Evolutionary conservation across 805 yeast genomes (phyloP).

Genomic region (Hanseniaspora clermontiae): DNA sequence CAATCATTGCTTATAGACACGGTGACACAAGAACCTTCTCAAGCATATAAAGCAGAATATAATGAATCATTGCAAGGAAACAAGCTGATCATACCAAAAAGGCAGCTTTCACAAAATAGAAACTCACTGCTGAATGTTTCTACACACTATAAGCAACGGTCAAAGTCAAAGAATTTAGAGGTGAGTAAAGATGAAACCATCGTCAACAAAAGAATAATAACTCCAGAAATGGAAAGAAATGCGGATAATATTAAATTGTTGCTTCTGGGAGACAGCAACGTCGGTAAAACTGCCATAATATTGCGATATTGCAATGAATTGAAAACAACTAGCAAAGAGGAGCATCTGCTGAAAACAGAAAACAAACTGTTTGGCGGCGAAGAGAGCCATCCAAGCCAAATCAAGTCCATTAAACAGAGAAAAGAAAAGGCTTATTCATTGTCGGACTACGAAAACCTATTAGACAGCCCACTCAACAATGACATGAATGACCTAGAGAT

Average conservation of each 20-base stretch:
- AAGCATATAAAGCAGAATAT: slow-evolving; percentile 3
- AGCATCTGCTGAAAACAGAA: slow-evolving; percentile 2
- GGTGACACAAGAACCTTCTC: slow-evolving; percentile 5
- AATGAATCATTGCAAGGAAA: background rate
- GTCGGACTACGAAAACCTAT: slow-evolving; percentile 26
- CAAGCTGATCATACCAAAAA: slow-evolving; percentile 1
- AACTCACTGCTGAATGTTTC: slow-evolving; percentile 6
- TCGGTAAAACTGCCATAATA: slow-evolving; percentile 38
- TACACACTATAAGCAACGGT: slow-evolving; percentile 4
- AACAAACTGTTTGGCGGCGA: slow-evolving; percentile 1
- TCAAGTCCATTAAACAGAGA: background rate
- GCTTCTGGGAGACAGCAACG: slow-evolving; percentile 36
- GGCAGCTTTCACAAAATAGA: slow-evolving; percentile 11
- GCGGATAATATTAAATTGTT: slow-evolving; percentile 27
- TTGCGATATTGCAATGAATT: slow-evolving; percentile 32
- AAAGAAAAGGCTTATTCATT: slow-evolving; percentile 22
- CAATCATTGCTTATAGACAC: slow-evolving; percentile 8
- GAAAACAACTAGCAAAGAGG: slow-evolving; percentile 10
- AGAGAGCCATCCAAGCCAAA: background rate
- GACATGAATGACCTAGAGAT: slow-evolving; percentile 20
- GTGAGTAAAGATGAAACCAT: background rate
- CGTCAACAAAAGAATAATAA: background rate
- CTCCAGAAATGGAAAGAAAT: slow-evolving; percentile 6
- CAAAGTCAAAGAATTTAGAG: slow-evolving; percentile 3
- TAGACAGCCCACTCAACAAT: slow-evolving; percentile 24